Evolutionary conservation across 2,329 filamentous ascomycete species (phyloP).

Genomic region (Drechslerella dactyloides): DNA sequence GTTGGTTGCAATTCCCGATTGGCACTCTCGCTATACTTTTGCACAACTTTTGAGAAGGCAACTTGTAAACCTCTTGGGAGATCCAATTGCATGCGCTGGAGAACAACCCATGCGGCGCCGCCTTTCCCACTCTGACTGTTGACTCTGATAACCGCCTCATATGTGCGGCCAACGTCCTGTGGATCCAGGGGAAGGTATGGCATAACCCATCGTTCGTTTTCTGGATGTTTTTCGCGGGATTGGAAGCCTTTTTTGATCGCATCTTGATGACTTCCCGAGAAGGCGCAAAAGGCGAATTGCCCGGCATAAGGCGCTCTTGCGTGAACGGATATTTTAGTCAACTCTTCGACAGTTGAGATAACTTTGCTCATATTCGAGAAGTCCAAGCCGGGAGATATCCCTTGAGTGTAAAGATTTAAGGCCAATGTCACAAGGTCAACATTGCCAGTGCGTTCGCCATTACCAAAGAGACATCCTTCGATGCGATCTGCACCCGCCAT

Average conservation of each 20-base stretch:
- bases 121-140: too few species aligned
- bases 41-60: too few species aligned
- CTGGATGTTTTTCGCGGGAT: too few species aligned
- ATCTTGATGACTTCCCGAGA: conserved; percentile 91
- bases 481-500: conserved; percentile 96
- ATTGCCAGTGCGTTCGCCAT: conserved; percentile 94
- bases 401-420: conserved; percentile 96
- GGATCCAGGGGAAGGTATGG: too few species aligned
- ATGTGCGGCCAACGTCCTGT: too few species aligned
- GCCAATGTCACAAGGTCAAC: conserved; percentile 92
- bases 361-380: conserved; percentile 86
- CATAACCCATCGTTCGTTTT: too few species aligned
- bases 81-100: too few species aligned
- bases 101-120: too few species aligned
- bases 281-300: conserved; percentile 87
- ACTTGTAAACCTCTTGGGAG: too few species aligned
- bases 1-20: too few species aligned
- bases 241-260: conserved; percentile 94
- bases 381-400: conserved; percentile 81
- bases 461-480: conserved; percentile 91
- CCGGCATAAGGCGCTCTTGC: conserved; percentile 89
- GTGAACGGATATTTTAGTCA: conserved; percentile 93
- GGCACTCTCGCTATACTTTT: too few species aligned
- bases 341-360: conserved; percentile 87
- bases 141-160: too few species aligned